Evolutionary conservation across 345 rosid species (phyloP).

Genomic region (Fremontodendron californicum): DNA sequence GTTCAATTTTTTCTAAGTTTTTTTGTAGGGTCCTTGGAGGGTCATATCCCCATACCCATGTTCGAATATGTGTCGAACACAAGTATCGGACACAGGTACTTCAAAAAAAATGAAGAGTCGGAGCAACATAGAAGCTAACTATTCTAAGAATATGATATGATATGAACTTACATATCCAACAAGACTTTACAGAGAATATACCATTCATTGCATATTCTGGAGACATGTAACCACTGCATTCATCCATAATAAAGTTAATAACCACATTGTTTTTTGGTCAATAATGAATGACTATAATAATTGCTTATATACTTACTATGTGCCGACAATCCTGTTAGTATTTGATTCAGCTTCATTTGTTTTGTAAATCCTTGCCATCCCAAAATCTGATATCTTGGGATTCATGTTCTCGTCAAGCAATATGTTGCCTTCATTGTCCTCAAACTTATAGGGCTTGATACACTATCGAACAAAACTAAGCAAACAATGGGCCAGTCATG

Average conservation of each 20-base stretch:
- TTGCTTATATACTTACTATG: background rate
- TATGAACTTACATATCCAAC: background rate
- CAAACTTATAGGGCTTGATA: too few species aligned
- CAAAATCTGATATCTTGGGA: conserved; percentile 10
- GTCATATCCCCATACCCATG: too few species aligned
- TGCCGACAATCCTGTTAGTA: background rate
- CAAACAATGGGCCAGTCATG: too few species aligned
- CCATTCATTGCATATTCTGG: conserved; percentile 4
- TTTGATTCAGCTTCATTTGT: background rate
- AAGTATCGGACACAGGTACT: too few species aligned
- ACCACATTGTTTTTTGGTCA: background rate
- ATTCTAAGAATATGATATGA: background rate
- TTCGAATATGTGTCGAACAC: too few species aligned
- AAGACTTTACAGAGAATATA: background rate
- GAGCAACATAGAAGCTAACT: too few species aligned
- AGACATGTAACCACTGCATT: conserved; percentile 3
- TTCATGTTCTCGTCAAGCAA: background rate
- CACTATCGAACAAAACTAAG: too few species aligned
- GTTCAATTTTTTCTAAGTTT: too few species aligned
- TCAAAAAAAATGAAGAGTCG: too few species aligned
- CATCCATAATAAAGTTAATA: background rate
- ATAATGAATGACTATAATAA: background rate
- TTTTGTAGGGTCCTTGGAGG: too few species aligned
- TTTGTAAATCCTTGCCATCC: background rate
- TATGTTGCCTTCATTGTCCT: background rate